Conservation (phyloP, 225 moss, liverwort and hornwort species). For the Neckera pumila region DNA sequence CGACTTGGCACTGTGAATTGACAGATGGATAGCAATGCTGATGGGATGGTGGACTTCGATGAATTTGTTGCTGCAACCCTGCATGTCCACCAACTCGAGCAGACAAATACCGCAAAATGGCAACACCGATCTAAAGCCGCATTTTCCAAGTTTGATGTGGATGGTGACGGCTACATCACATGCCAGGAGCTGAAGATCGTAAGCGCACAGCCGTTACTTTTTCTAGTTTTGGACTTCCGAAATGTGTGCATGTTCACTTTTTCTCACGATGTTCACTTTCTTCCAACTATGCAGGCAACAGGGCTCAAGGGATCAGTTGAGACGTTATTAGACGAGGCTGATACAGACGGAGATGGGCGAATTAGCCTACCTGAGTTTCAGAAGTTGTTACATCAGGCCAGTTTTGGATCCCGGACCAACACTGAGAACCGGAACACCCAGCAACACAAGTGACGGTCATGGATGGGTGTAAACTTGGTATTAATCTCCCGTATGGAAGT, state of each 20-base stretch:
- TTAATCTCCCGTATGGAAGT: background rate
- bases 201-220: background rate
- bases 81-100: conserved; percentile 91
- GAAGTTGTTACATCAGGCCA: conserved; percentile 80
- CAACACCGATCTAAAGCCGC: conserved; percentile 76
- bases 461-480: conserved; percentile 4
- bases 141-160: conserved; percentile 89
- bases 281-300: conserved; percentile 55
- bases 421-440: conserved; percentile 11
- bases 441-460: conserved; percentile 8
- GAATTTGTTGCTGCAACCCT: conserved; percentile 96
- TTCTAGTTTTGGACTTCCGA: background rate
- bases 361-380: conserved; percentile 93
- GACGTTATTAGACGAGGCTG: conserved; percentile 86
- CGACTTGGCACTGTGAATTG: background rate
- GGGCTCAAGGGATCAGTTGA: conserved; percentile 79
- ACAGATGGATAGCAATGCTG: conserved; percentile 95
- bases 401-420: conserved; percentile 89
- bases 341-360: conserved; percentile 82
- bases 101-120: conserved; percentile 73
- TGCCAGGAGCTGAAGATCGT: conserved; percentile 74
- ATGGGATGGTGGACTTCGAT: conserved; percentile 90
- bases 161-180: conserved; percentile 91
- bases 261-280: background rate
- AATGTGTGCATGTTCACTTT: background rate